Base-by-base conservation (phyloP, 768 basidiomycete species). In the Tulasnella sp. region DNA sequence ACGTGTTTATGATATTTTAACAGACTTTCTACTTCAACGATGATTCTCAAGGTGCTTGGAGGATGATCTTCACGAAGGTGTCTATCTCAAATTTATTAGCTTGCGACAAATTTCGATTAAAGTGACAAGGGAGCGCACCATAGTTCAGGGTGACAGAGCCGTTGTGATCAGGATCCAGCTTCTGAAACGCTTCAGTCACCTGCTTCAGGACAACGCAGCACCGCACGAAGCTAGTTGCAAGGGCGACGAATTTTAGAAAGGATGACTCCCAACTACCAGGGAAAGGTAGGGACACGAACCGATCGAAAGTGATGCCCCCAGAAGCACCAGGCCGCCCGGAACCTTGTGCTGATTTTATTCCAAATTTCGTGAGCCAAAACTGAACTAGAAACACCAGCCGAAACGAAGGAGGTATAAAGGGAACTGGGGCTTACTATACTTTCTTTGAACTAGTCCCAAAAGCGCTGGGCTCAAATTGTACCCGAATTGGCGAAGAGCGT, bases 171-270 rank as follows among this genome's bases (percentile, higher is more conserved):
- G 87, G 86, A 80, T 94, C 93, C 74, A 91, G 86, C 79, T 78
- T 79, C 77, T 87, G 86, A 86, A 94, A 94, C 46, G 89, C 83
- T 84, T 94, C 93, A 48, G 88, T 89, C 80, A 93, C 86, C 82
- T 93, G 91, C 85, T 92, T 93, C 79, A 93, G 88, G 16, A 90
- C 91, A 78, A 95, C 93, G 81, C 93, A 95, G 39, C 92, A 92
- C 77, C 93, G 89, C 37, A 95, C 91, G 86, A 95, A 95, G 80
- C 74, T 75, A 44, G 32, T 55, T n/a, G n/a, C n/a, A n/a, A n/a
- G n/a, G n/a, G n/a, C n/a, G n/a, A n/a, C n/a, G n/a, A n/a, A n/a
- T n/a, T n/a, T n/a, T n/a, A n/a, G n/a, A n/a, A n/a, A n/a, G n/a
- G n/a, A n/a, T n/a, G n/a, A n/a, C n/a, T n/a, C n/a, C 55, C 55